phyloP scores from a whole-genome alignment of 345 rosid species.

The Cardiospermum halicacabum region DNA sequence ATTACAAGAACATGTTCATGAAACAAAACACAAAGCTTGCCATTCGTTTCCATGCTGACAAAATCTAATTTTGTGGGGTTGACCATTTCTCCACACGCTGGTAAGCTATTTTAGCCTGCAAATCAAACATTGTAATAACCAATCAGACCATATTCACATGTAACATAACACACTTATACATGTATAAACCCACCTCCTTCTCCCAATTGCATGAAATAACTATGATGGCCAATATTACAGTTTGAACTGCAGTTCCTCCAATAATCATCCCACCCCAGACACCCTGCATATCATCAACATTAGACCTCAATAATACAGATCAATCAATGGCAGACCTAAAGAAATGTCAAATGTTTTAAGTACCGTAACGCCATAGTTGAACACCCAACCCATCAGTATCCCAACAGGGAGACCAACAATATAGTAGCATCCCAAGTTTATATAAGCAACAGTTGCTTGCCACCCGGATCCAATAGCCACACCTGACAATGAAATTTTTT shows the following conservation, averaged over 20 bases:
- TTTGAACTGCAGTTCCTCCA: conserved; percentile 58
- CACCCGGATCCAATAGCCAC: conserved; percentile 83
- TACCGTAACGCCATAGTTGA: conserved; percentile 60
- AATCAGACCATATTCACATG: background rate
- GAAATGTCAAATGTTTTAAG: conserved; percentile 3
- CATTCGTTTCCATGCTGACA: no score
- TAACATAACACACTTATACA: no score
- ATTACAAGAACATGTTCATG: no score
- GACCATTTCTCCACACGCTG: conserved; percentile 21
- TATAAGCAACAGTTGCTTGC: conserved; percentile 62
- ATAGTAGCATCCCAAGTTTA: conserved; percentile 68
- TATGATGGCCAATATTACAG: conserved; percentile 44
- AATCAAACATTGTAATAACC: background rate
- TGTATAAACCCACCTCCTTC: conserved; percentile 38
- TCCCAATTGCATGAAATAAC: conserved; percentile 50
- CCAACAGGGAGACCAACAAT: conserved; percentile 66
- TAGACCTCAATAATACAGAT: no score
- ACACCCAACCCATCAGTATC: conserved; percentile 50
- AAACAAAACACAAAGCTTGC: no score
- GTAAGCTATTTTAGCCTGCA: conserved; percentile 35
- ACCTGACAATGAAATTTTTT: conserved; percentile 25
- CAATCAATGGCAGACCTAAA: no score
- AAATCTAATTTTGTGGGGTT: no score
- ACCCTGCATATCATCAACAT: conserved; percentile 31
- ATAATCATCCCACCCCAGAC: conserved; percentile 83